phyloP scores from a whole-genome alignment of 495 filamentous ascomycete genomes.

The Trichoderma gamsii region DNA sequence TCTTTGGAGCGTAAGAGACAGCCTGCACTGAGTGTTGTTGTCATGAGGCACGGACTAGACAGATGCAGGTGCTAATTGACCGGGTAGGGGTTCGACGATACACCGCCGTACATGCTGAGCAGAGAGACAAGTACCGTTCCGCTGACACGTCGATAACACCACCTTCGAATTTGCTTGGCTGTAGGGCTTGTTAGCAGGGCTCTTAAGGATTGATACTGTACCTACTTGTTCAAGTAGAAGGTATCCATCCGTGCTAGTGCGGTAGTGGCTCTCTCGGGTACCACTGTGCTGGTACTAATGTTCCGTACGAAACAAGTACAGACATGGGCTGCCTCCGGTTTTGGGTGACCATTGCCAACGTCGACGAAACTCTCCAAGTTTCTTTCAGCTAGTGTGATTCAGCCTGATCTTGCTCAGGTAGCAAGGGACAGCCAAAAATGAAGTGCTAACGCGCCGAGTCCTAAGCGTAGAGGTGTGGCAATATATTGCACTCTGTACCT shows the following conservation, averaged over 20 bases:
- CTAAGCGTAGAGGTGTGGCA: background rate
- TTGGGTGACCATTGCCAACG: too few species aligned
- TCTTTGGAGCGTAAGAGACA: background rate
- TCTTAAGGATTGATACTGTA: too few species aligned
- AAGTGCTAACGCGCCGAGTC: background rate
- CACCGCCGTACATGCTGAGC: background rate
- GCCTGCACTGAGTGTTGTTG: background rate
- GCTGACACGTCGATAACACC: constrained; percentile 3
- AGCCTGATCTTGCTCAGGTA: background rate
- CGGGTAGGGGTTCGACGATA: background rate
- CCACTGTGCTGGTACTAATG: background rate
- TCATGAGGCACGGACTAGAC: background rate
- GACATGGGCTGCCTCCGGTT: background rate
- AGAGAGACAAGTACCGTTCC: background rate
- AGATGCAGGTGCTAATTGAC: background rate
- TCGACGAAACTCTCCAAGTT: background rate
- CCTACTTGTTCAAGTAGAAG: too few species aligned
- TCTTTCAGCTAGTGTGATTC: background rate
- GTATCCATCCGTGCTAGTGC: background rate
- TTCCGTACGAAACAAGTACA: background rate
- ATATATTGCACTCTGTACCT: background rate
- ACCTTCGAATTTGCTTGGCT: background rate
- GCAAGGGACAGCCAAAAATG: too few species aligned
- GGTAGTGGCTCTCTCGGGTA: background rate
- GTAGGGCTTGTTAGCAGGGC: background rate